Base-by-base conservation (phyloP, 108 stramenopile genomes). In the Fragilariopsis cylindrus region DNA sequence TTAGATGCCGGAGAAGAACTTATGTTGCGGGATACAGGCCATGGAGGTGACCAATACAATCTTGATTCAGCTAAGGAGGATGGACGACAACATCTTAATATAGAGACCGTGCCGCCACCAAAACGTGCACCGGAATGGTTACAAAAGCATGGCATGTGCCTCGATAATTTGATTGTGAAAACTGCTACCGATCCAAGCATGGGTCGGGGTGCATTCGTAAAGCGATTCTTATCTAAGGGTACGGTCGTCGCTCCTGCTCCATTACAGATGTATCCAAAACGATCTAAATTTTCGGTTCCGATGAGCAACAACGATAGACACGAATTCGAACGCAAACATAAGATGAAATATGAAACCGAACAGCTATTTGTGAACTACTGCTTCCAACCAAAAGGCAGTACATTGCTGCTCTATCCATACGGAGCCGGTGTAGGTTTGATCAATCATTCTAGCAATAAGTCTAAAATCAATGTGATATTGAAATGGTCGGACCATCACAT, bases 381-480 rank as follows among this genome's bases (percentile, higher is more conserved):
- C 57, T 88, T 77, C 72, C 84, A 82, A 19, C 82, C 82, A 43
- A n/a, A 56, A 4, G 49, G 82, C 18, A 81, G 76, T 43, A 76
- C 85, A 13, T 21, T 88, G 65, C 49, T 88, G 8, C 65, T 85
- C 16, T 79, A 77, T 72, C 88, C 88, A 21, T 82, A 76, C 13
- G 54, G 76, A 12, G 78, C 83, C 2, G 42, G 67, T 19, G 83
- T 84, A 4, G 76, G 72, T 73, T 76, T 76, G 44, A 76, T 90
- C 75, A 90, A 90, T 69, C 89, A 90, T 56, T 80, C 70, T 15
- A 67, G 64, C 8, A 48, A 58, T 65, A 65, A 53, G 5, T 84
- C 86, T 54, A 56, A 67, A 18, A 85, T 87, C 65, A 94, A 94
- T 79, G 89, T 87, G 15, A 80, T 82, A 68, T 57, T 94, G n/a